Conservation (phyloP, 179 eudicot genomes). For the Vitellaria paradoxa region DNA sequence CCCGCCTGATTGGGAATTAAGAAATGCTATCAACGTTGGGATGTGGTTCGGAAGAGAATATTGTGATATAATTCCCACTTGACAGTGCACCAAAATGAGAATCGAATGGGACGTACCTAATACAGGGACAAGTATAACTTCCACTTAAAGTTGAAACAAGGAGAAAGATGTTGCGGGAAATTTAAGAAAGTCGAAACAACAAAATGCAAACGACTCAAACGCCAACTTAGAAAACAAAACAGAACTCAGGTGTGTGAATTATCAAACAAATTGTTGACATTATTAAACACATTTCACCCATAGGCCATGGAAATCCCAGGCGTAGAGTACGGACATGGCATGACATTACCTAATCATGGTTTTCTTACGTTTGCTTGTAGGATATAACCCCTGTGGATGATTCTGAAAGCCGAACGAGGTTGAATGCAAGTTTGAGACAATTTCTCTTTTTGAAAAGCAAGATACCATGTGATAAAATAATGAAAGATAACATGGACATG, state of each 20-base stretch:
- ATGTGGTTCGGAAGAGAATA: conserved; percentile 44
- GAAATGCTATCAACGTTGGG: too few species aligned
- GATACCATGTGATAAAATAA: too few species aligned
- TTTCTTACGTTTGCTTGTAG: too few species aligned
- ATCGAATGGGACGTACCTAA: conserved; percentile 66
- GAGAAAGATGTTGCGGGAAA: too few species aligned
- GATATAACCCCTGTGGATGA: too few species aligned
- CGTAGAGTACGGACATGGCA: background rate
- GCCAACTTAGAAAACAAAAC: background rate
- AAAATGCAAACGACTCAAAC: background rate
- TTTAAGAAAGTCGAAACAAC: background rate
- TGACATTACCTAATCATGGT: background rate
- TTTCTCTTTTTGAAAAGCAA: too few species aligned
- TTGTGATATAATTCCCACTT: conserved; percentile 85
- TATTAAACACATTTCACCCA: background rate
- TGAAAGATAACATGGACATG: too few species aligned
- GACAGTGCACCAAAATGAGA: conserved; percentile 80
- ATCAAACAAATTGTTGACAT: background rate
- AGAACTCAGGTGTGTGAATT: background rate
- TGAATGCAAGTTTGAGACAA: too few species aligned
- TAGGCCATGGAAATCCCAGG: background rate
- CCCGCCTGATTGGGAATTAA: too few species aligned
- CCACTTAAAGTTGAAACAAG: too few species aligned
- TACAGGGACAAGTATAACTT: too few species aligned
- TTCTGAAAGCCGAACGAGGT: too few species aligned